Base-by-base conservation (phyloP, 108 stramenopile species). In the Fistulifera pelliculosa region DNA sequence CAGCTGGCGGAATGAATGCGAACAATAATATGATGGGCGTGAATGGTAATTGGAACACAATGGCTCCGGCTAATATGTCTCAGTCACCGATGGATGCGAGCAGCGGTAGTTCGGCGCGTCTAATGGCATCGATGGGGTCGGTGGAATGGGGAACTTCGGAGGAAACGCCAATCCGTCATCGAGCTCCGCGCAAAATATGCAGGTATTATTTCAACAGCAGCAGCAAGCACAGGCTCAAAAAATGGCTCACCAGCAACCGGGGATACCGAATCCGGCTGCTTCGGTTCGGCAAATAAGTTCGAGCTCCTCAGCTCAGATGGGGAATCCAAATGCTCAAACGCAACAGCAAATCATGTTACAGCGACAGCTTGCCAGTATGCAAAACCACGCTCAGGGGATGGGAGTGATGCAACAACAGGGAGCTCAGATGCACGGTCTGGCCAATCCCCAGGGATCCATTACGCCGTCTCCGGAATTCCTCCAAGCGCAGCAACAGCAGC, bases 201-300 rank as follows among this genome's bases (percentile, higher is more conserved):
- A 60, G 21, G 48, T 28, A 12, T n/a, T 60, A 4, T 19, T 60
- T n/a, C 58, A 60, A 26, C 58, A 60, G 58, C 58, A 60, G 23
- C 56, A 57, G 31, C 31, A 35, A 35, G 31, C 31, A 35, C 31
- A 35, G 24, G 42, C 24, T 39, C 53, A 54, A 57, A 39, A 57
- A 43, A 14, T 31, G 18, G 28, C 53, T 16, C 18, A 31, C 1
- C 56, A 57, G 56, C 22, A 42, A 22, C 19, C 24, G n/a, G 41
- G 23, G 41, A 38, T 44, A 10, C 42, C 18, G 28, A 54, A 54
- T 39, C 38, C 24, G 23, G 49, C 2, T 22, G 49, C 15, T 8
- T 11, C 49, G 49, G 22, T 24, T 50, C 49, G 23, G 24, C 23
- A 50, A 50, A 24, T 50, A 50, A 50, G 15, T 24, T 50, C 14